Conservation (phyloP, 2,329 filamentous ascomycete genomes). For the Aureobasidium sp. region DNA sequence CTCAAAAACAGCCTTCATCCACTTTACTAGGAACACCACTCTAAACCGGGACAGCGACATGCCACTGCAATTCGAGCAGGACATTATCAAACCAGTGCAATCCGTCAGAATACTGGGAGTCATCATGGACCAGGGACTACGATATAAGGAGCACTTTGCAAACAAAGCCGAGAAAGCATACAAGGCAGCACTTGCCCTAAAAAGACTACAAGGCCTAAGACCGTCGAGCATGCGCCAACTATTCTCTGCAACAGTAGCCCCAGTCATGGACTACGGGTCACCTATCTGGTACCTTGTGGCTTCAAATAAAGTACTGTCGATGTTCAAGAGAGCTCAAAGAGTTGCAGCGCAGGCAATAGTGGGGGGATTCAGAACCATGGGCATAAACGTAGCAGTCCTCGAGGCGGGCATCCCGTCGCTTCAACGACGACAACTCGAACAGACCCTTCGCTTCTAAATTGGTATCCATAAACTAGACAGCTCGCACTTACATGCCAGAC, state of each 20-base stretch:
- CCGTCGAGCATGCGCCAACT: not conserved
- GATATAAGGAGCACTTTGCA: not conserved
- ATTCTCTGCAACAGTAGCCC: not conserved
- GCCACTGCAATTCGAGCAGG: not conserved
- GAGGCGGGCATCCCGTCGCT: not conserved
- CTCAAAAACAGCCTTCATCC: slow-evolving; percentile 27
- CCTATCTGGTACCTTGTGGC: not conserved
- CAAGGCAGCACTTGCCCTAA: slow-evolving; percentile 15
- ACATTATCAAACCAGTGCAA: not conserved
- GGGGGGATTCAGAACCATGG: not conserved
- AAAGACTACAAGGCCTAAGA: slow-evolving; percentile 12
- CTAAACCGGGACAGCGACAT: not conserved
- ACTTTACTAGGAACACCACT: slow-evolving; percentile 21
- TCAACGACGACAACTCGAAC: not conserved
- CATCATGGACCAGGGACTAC: not conserved
- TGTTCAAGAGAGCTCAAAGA: not conserved
- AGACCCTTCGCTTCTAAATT: not conserved
- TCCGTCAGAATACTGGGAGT: not conserved
- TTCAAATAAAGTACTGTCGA: not conserved
- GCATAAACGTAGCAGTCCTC: not conserved
- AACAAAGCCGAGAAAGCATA: too few relatives aligned
- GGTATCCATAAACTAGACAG: not conserved
- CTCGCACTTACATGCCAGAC: too few relatives aligned
- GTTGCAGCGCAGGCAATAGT: not conserved
- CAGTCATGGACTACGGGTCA: not conserved